phyloP scores from a whole-genome alignment of 257 asterid species.

The Fraxinus americana region DNA sequence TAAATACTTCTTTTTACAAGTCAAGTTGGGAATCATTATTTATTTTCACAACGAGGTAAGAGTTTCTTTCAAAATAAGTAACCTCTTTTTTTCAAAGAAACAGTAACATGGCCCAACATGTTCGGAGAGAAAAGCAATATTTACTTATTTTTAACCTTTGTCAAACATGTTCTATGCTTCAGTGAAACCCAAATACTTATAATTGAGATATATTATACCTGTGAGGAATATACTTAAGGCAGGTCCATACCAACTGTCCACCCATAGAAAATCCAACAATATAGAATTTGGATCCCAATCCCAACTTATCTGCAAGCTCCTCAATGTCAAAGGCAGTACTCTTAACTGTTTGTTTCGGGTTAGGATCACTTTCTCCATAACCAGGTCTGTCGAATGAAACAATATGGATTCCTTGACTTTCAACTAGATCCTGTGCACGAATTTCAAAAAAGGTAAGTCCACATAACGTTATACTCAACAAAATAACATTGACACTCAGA shows the following conservation, averaged over 20 bases:
- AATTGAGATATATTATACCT: slow-evolving; percentile 43
- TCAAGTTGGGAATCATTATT: background rate
- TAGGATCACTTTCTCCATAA: slow-evolving; percentile 93
- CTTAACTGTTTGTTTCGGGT: slow-evolving; percentile 57
- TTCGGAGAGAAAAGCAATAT: background rate
- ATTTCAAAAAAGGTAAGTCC: slow-evolving; percentile 13
- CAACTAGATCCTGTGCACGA: slow-evolving; percentile 55
- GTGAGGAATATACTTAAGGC: slow-evolving; percentile 91
- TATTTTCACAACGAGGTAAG: background rate
- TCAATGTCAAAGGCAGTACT: slow-evolving; percentile 74
- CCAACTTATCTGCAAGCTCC: slow-evolving; percentile 86
- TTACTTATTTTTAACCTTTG: background rate
- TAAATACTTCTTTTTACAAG: background rate
- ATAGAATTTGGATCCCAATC: slow-evolving; percentile 73
- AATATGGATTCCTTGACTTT: slow-evolving; percentile 63
- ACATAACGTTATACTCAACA: background rate
- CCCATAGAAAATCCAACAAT: slow-evolving; percentile 85
- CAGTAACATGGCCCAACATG: background rate
- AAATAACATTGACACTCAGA: slow-evolving; percentile 2
- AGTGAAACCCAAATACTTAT: background rate
- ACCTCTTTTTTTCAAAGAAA: background rate
- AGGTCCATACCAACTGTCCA: slow-evolving; percentile 78
- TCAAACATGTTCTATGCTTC: background rate
- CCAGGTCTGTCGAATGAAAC: slow-evolving; percentile 92
- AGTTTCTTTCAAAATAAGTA: background rate